A percentile compares a stretch with the other conserved stretches of the same genome.
These are phyloP conservation scores for Phragmites australis DNA, from an alignment of 176 grass and related monocot species.

Conservation along the genomic window DNA sequence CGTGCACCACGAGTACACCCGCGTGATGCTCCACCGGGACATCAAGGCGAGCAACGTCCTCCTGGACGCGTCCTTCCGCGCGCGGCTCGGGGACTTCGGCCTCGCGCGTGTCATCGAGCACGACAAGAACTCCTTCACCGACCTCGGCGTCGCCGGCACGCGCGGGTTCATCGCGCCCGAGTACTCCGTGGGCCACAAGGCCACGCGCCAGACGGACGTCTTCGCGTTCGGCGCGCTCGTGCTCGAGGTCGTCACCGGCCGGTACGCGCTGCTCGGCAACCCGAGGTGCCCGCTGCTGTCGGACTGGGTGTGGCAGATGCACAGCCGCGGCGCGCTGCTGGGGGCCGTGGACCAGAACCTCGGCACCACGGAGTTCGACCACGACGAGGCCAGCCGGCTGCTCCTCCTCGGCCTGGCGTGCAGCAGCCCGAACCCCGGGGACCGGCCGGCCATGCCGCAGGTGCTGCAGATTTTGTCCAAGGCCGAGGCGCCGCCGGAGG, in stretches of 20 bases:
- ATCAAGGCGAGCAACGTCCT: conserved; percentile 71
- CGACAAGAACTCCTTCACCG: conserved; percentile 44
- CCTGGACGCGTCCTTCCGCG: conserved; percentile 53
- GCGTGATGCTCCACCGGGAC: conserved; percentile 70
- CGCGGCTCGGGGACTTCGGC: conserved; percentile 76
- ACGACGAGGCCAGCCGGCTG: conserved; percentile 37
- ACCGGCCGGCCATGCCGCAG: conserved; percentile 46
- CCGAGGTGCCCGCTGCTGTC: conserved; percentile 27
- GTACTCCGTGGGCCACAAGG: conserved; percentile 46
- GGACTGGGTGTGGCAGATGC: conserved; percentile 63
- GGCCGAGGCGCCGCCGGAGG: conserved; percentile 35
- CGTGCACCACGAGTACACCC: conserved; percentile 67
- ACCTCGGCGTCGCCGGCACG: conserved; percentile 55
- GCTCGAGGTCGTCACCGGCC: conserved; percentile 55
- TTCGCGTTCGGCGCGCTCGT: conserved; percentile 61
- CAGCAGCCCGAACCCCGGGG: conserved; percentile 46
- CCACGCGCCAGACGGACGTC: conserved; percentile 51
- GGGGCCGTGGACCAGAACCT: conserved; percentile 49
- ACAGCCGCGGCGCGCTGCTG: conserved; percentile 47
- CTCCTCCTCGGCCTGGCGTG: conserved; percentile 59
- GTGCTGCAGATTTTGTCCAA: conserved; percentile 53
- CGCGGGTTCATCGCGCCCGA: conserved; percentile 69
- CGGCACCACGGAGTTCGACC: conserved; percentile 26
- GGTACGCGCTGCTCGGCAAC: conserved; percentile 20
- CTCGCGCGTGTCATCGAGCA: conserved; percentile 59